Percentiles rank a stretch among this genome's conserved stretches.
phyloP scores from a whole-genome alignment of 495 filamentous ascomycete genomes.

The Hypoxylon perforatum region DNA sequence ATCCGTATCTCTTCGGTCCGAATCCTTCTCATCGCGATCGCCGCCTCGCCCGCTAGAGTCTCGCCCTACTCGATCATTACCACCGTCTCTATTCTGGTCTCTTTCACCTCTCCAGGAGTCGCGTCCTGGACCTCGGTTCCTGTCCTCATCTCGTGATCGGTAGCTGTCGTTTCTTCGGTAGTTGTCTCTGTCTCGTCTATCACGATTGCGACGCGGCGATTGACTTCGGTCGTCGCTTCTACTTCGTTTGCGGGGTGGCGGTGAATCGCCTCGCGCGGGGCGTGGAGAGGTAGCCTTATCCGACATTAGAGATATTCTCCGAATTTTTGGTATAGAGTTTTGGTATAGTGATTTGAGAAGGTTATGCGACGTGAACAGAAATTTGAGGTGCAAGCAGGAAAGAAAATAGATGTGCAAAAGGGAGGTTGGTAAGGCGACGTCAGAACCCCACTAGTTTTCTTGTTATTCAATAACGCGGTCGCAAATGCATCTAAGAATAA shows the following conservation, averaged over 20 bases:
- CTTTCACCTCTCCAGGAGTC: constrained; percentile 32
- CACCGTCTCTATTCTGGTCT: constrained; percentile 26
- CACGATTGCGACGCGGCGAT: constrained; percentile 39
- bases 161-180: constrained; percentile 41
- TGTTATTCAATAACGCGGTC: neutral
- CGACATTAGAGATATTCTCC: constrained; percentile 28
- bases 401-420: neutral
- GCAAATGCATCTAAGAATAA: neutral
- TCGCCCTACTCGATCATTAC: constrained; percentile 10
- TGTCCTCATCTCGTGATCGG: constrained; percentile 35
- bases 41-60: constrained; percentile 19
- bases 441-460: neutral
- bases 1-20: constrained; percentile 35
- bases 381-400: neutral
- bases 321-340: neutral
- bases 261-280: constrained; percentile 32
- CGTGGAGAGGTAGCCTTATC: constrained; percentile 38
- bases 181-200: constrained; percentile 29
- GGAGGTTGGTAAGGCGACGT: neutral
- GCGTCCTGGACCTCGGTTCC: constrained; percentile 15
- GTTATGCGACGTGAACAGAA: neutral
- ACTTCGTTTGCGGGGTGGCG: constrained; percentile 35
- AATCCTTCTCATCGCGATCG: constrained; percentile 25
- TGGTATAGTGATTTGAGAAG: neutral
- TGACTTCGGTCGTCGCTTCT: constrained; percentile 42